Base-by-base conservation (phyloP, 2,329 filamentous ascomycete species). In the Calonectria pseudoreteaudii region DNA sequence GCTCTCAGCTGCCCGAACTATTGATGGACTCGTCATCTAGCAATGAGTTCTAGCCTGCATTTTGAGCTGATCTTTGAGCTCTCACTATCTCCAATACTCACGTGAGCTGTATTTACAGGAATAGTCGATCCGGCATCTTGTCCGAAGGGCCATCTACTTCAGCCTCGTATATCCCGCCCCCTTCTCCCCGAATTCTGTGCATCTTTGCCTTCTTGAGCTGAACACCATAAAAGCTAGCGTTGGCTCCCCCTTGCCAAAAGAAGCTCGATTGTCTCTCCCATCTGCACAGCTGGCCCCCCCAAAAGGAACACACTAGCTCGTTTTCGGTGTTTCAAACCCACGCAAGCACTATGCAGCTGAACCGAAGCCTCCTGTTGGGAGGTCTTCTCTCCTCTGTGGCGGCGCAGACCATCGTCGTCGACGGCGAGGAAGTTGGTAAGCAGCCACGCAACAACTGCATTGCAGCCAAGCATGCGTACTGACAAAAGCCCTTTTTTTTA, bases 341-440 rank as follows among this genome's bases (percentile, higher is more conserved):
- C 13, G 53, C 53, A 70, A 66, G 30, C 41, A 62, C 18, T 10
- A 79, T 78, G 77, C 70, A 72, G 28, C 60, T 79, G 13, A 69
- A 60, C 6, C 31, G 53, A 56, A 62, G 70, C 26, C 10, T 74
- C 31, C 23, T 78, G 30, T 50, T 75, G 6, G 69, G 30, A 23
- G 56, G 75, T 26, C 44, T 76, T 0, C 18, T 77, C n/a, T 49
- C 75, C 58, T 41, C 31, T 70, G 66, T 72, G 47, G 34, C 38
- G 6, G 73, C 70, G 3, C 70, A 76, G 34, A 77, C 75, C 31
- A 74, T 77, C 26, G 38, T 75, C 3, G 64, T 75, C 28, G 66
- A 77, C 38, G 71, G 75, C 62, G 44, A 77, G 66, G 58, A 68
- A 64, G 53, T 71, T 30, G 74, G 75, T 74, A 69, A 6, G 72